phyloP scores from a whole-genome alignment of 2,329 filamentous ascomycete genomes.

The Colletotrichum higginsianum region DNA sequence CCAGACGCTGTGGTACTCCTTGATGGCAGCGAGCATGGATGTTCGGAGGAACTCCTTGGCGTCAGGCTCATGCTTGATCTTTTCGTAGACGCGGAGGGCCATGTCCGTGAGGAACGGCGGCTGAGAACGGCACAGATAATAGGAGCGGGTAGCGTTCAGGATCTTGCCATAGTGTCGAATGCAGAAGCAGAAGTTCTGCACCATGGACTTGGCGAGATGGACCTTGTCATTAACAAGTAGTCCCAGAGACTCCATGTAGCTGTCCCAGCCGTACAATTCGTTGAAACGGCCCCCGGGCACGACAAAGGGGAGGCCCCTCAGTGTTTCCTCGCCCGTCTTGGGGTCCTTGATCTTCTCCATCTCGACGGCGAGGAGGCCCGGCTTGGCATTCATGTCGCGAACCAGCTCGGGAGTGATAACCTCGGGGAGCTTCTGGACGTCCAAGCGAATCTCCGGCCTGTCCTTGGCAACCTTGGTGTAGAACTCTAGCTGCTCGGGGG shows the following conservation, averaged over 20 bases:
- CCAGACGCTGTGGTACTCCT: conserved; percentile 96
- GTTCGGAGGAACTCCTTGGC: conserved; percentile 85
- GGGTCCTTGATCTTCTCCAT: conserved; percentile 84
- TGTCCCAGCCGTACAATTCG: conserved; percentile 98
- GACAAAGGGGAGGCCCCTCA: conserved; percentile 92
- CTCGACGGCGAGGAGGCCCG: conserved; percentile 89
- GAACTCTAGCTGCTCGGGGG: conserved; percentile 90
- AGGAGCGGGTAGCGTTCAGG: conserved; percentile 94
- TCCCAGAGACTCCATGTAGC: conserved; percentile 97
- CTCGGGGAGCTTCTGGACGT: conserved; percentile 85
- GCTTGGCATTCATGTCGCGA: conserved; percentile 86
- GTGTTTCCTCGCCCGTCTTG: conserved; percentile 76
- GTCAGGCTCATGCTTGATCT: conserved; percentile 88
- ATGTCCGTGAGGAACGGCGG: conserved; percentile 98
- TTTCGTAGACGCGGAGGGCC: conserved; percentile 93
- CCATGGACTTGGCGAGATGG: conserved; percentile 93
- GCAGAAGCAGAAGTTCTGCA: conserved; percentile 96
- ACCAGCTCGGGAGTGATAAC: conserved; percentile 87
- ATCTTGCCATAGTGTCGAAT: conserved; percentile 99
- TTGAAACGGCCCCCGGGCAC: conserved; percentile 98
- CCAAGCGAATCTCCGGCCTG: conserved; percentile 86
- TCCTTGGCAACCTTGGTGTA: conserved; percentile 85
- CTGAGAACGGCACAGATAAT: conserved; percentile 95
- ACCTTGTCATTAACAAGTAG: conserved; percentile 88
- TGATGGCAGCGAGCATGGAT: conserved; percentile 91